These are phyloP conservation scores for Chenopodium formosanum DNA, from an alignment of 148 eudicot genomes.

Conservation along the genomic window DNA sequence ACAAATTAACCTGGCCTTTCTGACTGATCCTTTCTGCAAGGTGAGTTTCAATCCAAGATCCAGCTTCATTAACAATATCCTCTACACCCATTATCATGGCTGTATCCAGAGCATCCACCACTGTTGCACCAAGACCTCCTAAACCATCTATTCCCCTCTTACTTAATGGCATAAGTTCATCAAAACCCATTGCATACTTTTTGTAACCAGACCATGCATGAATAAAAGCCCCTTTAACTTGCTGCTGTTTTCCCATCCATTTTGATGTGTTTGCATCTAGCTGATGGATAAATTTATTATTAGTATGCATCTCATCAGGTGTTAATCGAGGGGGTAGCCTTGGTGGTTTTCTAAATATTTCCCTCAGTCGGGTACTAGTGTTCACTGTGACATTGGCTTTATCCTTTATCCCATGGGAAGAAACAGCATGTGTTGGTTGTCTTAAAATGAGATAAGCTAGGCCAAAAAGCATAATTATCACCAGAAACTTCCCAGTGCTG, in stretches of 20 bases:
- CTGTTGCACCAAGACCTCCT: conserved; percentile 96
- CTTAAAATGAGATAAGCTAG: conserved; percentile 62
- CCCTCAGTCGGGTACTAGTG: conserved; percentile 40
- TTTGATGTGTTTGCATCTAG: conserved; percentile 36
- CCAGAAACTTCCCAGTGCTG: conserved; percentile 78
- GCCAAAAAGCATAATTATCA: conserved; percentile 66
- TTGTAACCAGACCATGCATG: conserved; percentile 97
- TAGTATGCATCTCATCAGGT: conserved; percentile 71
- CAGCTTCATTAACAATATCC: conserved; percentile 83
- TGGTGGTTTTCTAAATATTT: conserved; percentile 60
- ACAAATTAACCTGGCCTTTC: conserved; percentile 91
- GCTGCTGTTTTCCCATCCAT: conserved; percentile 65
- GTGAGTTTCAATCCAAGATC: conserved; percentile 86
- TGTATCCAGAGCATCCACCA: conserved; percentile 91
- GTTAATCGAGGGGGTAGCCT: conserved; percentile 68
- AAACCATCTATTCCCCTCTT: conserved; percentile 77
- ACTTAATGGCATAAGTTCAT: conserved; percentile 90
- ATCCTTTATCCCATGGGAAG: conserved; percentile 28
- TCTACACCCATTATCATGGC: conserved; percentile 91
- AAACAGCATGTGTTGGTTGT: conserved; percentile 38
- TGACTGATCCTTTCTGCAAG: conserved; percentile 64
- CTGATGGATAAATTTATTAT: conserved; percentile 32
- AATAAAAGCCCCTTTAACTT: conserved; percentile 71
- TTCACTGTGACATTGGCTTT: conserved; percentile 34
- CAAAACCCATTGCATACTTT: conserved; percentile 79